Evolutionary conservation across 805 yeast species (phyloP).

Genomic region (Limtongia smithiae): DNA sequence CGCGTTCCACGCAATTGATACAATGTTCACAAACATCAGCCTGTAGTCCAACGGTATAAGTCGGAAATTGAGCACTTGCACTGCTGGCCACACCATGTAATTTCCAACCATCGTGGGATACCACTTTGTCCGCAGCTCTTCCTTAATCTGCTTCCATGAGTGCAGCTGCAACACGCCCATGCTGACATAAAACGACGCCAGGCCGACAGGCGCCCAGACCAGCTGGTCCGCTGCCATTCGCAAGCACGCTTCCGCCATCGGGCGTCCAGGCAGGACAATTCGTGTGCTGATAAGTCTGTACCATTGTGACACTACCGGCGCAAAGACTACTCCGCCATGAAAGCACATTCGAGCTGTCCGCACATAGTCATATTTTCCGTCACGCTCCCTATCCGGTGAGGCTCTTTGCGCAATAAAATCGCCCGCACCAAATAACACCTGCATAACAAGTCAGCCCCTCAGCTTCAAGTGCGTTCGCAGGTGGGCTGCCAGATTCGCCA

Average conservation of each 20-base stretch:
- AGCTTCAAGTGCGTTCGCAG: too few relatives aligned
- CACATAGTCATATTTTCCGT: conserved; percentile 44
- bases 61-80: conserved; percentile 64
- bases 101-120: conserved; percentile 59
- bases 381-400: conserved; percentile 38
- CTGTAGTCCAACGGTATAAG: conserved; percentile 40
- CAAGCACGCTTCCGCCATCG: conserved; percentile 39
- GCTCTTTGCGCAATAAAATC: conserved; percentile 67
- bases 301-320: conserved; percentile 74
- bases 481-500: too few relatives aligned
- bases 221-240: conserved; percentile 70
- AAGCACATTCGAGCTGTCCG: conserved; percentile 61
- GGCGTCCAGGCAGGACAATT: conserved; percentile 19
- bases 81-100: conserved; percentile 79
- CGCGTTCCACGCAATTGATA: conserved; percentile 82
- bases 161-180: conserved; percentile 66
- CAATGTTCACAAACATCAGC: conserved; percentile 61
- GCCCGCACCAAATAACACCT: conserved; percentile 62
- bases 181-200: conserved; percentile 65
- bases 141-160: conserved; percentile 40
- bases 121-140: conserved; percentile 45
- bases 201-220: conserved; percentile 66
- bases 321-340: conserved; percentile 72
- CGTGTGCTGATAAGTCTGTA: conserved; percentile 22
- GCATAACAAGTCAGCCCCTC: too few relatives aligned